Conservation (phyloP, 2,329 filamentous ascomycete genomes). For the Thermoascus crustaceus region DNA sequence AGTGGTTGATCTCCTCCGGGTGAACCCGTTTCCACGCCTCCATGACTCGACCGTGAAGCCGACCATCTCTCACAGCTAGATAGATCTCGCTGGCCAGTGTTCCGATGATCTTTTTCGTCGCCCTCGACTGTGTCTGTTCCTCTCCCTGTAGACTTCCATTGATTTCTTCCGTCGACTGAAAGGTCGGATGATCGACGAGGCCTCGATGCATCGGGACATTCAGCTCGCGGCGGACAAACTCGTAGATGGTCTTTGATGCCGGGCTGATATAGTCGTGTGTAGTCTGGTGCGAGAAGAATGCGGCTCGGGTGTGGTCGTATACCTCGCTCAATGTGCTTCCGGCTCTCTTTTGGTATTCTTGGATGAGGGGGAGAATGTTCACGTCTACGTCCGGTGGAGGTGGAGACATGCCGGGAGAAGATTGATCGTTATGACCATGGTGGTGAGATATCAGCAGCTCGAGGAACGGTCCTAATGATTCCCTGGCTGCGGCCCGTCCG, state of each 20-base stretch:
- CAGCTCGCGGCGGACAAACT: constrained; percentile 27
- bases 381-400: background rate
- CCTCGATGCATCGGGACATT: constrained; percentile 26
- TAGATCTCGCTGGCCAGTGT: constrained; percentile 20
- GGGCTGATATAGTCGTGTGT: constrained; percentile 20
- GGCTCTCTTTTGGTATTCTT: constrained; percentile 5
- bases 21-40: too few relatives aligned
- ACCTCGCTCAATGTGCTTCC: constrained; percentile 2
- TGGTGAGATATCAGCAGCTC: background rate
- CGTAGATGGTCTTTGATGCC: constrained; percentile 25
- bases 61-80: constrained; percentile 15
- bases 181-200: constrained; percentile 21
- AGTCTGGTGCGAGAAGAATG: constrained; percentile 10
- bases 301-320: constrained; percentile 11
- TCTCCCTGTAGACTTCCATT: background rate
- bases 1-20: too few relatives aligned
- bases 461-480: constrained; percentile 6
- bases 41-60: constrained; percentile 8
- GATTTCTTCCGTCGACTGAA: constrained; percentile 5
- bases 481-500: constrained; percentile 4
- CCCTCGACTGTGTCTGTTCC: constrained; percentile 4
- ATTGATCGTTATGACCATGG: too few relatives aligned
- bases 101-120: constrained; percentile 16
- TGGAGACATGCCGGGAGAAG: background rate
- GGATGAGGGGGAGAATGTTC: constrained; percentile 1